Conservation (phyloP, 768 basidiomycete genomes). For the Vararia minispora region DNA sequence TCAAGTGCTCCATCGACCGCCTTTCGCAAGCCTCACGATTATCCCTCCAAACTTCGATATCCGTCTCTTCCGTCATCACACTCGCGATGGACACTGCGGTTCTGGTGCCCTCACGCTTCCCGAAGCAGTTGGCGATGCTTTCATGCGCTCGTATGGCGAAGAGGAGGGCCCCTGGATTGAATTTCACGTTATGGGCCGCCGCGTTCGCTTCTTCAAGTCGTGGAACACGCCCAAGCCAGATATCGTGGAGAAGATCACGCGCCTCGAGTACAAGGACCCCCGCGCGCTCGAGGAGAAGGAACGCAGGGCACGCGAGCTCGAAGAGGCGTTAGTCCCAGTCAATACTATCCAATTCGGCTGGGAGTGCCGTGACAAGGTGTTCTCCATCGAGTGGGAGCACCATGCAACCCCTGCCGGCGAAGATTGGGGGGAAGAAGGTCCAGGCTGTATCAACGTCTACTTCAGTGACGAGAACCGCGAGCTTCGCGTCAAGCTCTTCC, state of each 20-base stretch:
- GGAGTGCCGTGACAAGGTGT: slow-evolving; percentile 45
- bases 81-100: slow-evolving; percentile 26
- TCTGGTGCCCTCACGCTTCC: slow-evolving; percentile 40
- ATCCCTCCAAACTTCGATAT: slow-evolving; percentile 44
- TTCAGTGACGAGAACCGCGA: slow-evolving; percentile 35
- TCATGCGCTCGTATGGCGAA: slow-evolving; percentile 35
- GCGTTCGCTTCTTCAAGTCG: slow-evolving; percentile 19
- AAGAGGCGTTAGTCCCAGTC: slow-evolving; percentile 21
- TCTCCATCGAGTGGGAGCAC: slow-evolving; percentile 57
- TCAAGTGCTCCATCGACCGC: slow-evolving; percentile 31
- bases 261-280: slow-evolving; percentile 8
- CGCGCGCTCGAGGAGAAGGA: slow-evolving; percentile 1
- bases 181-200: slow-evolving; percentile 23
- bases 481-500: slow-evolving; percentile 28
- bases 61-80: slow-evolving; percentile 27
- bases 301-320: slow-evolving; percentile 16
- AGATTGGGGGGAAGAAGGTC: slow-evolving; percentile 20
- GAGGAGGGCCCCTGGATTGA: slow-evolving; percentile 18
- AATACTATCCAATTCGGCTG: slow-evolving; percentile 44
- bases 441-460: slow-evolving; percentile 17
- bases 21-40: slow-evolving; percentile 22
- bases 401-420: too few relatives aligned
- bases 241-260: slow-evolving; percentile 15
- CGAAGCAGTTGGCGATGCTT: slow-evolving; percentile 25
- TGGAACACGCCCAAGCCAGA: slow-evolving; percentile 10